A percentile compares a stretch with the other conserved stretches of the same genome.
These are phyloP conservation scores for Triadica sebifera DNA, from an alignment of 345 rosid species.

Conservation along the genomic window DNA sequence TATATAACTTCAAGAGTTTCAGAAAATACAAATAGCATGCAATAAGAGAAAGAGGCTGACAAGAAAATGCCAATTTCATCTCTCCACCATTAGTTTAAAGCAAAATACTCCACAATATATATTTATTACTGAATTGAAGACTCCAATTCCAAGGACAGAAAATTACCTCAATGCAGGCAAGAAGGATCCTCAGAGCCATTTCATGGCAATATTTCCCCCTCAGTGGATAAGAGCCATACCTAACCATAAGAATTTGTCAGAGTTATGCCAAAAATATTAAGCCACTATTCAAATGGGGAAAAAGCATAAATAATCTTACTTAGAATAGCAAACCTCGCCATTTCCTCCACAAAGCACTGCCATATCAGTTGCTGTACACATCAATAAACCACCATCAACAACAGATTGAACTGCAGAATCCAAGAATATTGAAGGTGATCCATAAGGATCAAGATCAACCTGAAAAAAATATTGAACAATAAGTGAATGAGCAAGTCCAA, in stretches of 20 bases:
- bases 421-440: conserved; percentile 91
- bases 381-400: conserved; percentile 89
- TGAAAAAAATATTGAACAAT: conserved; percentile 32
- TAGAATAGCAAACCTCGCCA: conserved; percentile 99
- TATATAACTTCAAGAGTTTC: neutral
- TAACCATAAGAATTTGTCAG: conserved; percentile 31
- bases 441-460: conserved; percentile 99
- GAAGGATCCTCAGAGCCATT: conserved; percentile 98
- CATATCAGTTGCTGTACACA: conserved; percentile 99
- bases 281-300: conserved; percentile 13
- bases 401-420: conserved; percentile 97
- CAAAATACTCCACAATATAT: neutral
- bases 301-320: conserved; percentile 55
- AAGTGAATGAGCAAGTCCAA: conserved; percentile 10
- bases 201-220: conserved; percentile 98
- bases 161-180: conserved; percentile 90
- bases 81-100: neutral
- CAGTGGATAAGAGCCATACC: conserved; percentile 93
- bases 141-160: neutral
- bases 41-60: neutral
- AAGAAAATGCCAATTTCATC: neutral
- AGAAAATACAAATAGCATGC: no score
- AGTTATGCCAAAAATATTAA: conserved; percentile 17
- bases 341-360: conserved; percentile 98
- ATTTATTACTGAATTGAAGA: neutral